Conservation (phyloP, 306 rosid genomes). For the Macrotyloma uniflorum region DNA sequence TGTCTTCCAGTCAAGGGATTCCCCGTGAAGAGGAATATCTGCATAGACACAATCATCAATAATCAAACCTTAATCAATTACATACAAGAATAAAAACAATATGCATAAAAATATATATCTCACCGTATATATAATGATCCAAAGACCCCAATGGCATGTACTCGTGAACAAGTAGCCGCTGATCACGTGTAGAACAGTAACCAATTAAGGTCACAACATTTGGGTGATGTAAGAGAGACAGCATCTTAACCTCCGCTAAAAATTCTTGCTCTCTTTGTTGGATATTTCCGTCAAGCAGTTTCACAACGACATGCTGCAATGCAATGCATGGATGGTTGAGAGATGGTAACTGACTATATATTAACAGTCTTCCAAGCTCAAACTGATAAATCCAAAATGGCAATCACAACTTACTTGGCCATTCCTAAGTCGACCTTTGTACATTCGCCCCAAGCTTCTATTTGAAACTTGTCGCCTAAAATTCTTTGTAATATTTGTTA, state of each 20-base stretch:
- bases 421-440: constrained; percentile 70
- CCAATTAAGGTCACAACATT: constrained; percentile 88
- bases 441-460: constrained; percentile 81
- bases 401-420: constrained; percentile 60
- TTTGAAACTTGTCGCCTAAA: constrained; percentile 67
- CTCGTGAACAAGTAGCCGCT: constrained; percentile 84
- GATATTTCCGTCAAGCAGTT: constrained; percentile 79
- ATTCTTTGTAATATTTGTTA: constrained; percentile 72
- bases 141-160: constrained; percentile 38
- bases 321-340: not conserved
- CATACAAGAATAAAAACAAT: too few species aligned
- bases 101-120: not conserved
- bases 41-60: not conserved
- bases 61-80: too few species aligned
- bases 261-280: constrained; percentile 86
- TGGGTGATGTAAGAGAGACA: constrained; percentile 78
- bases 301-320: constrained; percentile 74
- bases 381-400: too few species aligned
- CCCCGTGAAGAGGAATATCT: constrained; percentile 65
- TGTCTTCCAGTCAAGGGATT: constrained; percentile 85
- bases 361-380: too few species aligned
- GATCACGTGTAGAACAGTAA: constrained; percentile 84
- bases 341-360: too few species aligned
- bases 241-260: constrained; percentile 87
- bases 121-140: constrained; percentile 71